Conservation (phyloP, 306 rosid genomes). For the Cucurbita maxima region DNA sequence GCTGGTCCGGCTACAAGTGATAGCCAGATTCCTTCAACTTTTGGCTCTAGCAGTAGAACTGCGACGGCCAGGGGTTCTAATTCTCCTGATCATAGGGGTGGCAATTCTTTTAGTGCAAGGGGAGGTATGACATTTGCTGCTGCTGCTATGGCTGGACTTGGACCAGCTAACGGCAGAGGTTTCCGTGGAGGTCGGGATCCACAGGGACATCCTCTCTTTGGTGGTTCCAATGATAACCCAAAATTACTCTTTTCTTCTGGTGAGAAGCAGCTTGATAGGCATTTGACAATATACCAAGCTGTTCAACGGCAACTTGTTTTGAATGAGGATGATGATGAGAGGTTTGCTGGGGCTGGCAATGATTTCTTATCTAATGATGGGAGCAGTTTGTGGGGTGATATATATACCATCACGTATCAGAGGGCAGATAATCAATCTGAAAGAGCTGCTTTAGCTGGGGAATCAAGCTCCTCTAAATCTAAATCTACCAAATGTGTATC, state of each 20-base stretch:
- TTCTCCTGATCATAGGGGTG: slow-evolving; percentile 57
- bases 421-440: slow-evolving; percentile 67
- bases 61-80: slow-evolving; percentile 56
- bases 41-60: slow-evolving; percentile 87
- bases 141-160: slow-evolving; percentile 98
- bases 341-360: slow-evolving; percentile 44
- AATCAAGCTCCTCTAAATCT: slow-evolving; percentile 39
- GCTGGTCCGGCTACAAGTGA: slow-evolving; percentile 54
- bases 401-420: slow-evolving; percentile 80
- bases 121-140: slow-evolving; percentile 99
- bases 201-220: slow-evolving; percentile 62
- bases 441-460: slow-evolving; percentile 44
- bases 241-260: slow-evolving; percentile 73
- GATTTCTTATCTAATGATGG: slow-evolving; percentile 75
- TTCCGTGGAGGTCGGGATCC: slow-evolving; percentile 81
- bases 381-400: slow-evolving; percentile 93
- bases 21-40: slow-evolving; percentile 47
- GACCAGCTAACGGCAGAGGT: slow-evolving; percentile 72
- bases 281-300: slow-evolving; percentile 92
- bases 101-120: slow-evolving; percentile 57
- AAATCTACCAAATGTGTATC: slow-evolving; percentile 53
- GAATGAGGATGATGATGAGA: slow-evolving; percentile 97
- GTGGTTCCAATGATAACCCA: slow-evolving; percentile 58
- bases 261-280: slow-evolving; percentile 84
- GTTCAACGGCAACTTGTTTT: slow-evolving; percentile 80